A percentile compares a stretch with the other conserved stretches of the same genome.
These are phyloP conservation scores for Fusarium hostae DNA, from an alignment of 2,329 filamentous ascomycete species.

Conservation along the genomic window DNA sequence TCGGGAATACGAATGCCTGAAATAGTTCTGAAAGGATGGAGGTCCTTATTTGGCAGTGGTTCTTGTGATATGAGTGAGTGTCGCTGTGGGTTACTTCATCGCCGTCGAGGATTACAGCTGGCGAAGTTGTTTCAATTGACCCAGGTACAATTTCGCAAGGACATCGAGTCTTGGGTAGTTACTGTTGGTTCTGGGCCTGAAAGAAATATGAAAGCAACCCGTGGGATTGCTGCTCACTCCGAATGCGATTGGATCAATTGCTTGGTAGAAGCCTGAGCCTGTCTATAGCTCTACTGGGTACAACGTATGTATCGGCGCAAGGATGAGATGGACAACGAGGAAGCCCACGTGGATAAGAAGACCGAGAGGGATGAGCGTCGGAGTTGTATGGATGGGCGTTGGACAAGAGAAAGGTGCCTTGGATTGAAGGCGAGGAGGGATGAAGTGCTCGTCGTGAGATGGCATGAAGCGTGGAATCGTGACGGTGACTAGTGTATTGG, in stretches of 20 bases:
- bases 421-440: not conserved
- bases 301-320: rapidly evolving
- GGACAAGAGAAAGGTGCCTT: not conserved
- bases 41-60: not conserved
- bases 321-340: not conserved
- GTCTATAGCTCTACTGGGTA: not conserved
- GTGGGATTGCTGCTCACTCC: rapidly evolving
- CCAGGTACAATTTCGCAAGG: not conserved
- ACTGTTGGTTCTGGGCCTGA: rapidly evolving
- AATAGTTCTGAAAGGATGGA: not conserved
- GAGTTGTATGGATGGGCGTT: no score
- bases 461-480: not conserved
- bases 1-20: rapidly evolving
- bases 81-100: not conserved
- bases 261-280: not conserved
- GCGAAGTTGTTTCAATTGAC: not conserved
- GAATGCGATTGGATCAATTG: not conserved
- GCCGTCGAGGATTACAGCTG: rapidly evolving
- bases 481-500: not conserved
- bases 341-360: rapidly evolving
- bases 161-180: rapidly evolving
- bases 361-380: rapidly evolving
- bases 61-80: not conserved
- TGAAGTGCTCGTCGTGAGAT: not conserved
- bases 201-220: rapidly evolving